Base-by-base conservation (phyloP, 2,329 filamentous ascomycete genomes). In the Cladophialophora yegresii region DNA sequence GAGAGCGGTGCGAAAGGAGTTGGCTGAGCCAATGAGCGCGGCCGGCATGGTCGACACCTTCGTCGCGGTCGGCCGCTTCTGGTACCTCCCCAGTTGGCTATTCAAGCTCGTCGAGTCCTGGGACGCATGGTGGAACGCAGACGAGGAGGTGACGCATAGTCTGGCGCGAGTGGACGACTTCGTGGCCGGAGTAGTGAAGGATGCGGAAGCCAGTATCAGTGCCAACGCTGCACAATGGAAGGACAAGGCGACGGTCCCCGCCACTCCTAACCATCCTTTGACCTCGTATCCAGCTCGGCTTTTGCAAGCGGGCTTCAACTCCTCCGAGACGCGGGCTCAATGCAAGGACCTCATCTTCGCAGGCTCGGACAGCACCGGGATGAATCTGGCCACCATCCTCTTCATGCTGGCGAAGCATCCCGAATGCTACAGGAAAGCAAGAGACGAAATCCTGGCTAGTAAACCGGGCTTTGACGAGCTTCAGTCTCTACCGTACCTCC, bases 61-160 rank as follows among this genome's bases (percentile, higher is more conserved):
- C 67, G 83, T 85, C 2, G 82, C 80, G 4, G 80, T 85, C 6
- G 82, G 83, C 0, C 75, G 82, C 3, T 84, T 85, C 70, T 85
- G 83, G 71, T 84, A 84, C 67, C 71, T 85, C 1, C 81, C 81
- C 1, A 79, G 75, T 26, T 71, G 65, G 12, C 71, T 75, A 59
- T 75, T 66, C 68, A 63, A 69, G 40, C 54, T 61, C 54, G 60
- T 73, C 12, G 64, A 68, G 23, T 69, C 59, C 32, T 56, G 63
- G 16, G 65, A 70, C 53, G 64, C 61, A 4, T 71, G 70, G 69
- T 68, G 68, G 58, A 68, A 68, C 30, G 51, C 65, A 4, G 63
- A 63, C 28, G 54, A 62, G 8, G 63, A 71, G 54, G 68, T 69
- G 7, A 61, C 60, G 16, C 54, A 61, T 6, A 67, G 64, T 40